phyloP scores from a whole-genome alignment of 176 grass and related monocot species.

The Oryza glumipatula region DNA sequence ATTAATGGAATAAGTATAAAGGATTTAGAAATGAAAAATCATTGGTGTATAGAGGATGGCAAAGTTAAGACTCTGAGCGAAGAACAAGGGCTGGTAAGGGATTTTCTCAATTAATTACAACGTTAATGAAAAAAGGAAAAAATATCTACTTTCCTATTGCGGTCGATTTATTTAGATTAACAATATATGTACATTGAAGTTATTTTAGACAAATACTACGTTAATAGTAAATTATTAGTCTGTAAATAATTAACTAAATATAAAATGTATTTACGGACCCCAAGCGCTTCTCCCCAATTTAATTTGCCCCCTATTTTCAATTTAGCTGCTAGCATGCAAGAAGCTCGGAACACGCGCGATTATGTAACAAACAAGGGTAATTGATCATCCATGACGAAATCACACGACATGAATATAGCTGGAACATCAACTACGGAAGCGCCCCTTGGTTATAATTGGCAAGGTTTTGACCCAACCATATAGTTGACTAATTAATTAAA shows the following conservation, averaged over 20 bases:
- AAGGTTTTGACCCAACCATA: neutral
- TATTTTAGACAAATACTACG: neutral
- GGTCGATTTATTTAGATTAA: too few relatives aligned
- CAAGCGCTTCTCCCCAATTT: neutral
- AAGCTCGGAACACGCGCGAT: neutral
- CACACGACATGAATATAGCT: neutral
- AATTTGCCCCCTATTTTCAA: neutral
- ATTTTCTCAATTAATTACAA: neutral
- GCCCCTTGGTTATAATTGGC: neutral
- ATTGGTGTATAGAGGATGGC: too few relatives aligned
- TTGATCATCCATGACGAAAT: neutral
- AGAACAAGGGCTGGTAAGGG: too few relatives aligned
- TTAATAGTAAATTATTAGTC: neutral
- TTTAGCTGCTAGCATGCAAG: neutral
- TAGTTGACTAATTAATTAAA: neutral
- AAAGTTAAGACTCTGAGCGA: too few relatives aligned
- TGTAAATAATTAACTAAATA: neutral
- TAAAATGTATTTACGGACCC: neutral
- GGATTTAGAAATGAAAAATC: too few relatives aligned
- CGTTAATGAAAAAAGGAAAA: neutral
- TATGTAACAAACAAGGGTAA: neutral
- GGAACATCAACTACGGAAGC: neutral
- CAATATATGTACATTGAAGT: too few relatives aligned
- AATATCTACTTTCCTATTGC: too few relatives aligned
- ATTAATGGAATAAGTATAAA: too few relatives aligned